Percentiles rank a stretch among this genome's conserved stretches.
Evolutionary conservation across 139 green algal genomes (phyloP).

Genomic region (Chlorella ohadii): DNA sequence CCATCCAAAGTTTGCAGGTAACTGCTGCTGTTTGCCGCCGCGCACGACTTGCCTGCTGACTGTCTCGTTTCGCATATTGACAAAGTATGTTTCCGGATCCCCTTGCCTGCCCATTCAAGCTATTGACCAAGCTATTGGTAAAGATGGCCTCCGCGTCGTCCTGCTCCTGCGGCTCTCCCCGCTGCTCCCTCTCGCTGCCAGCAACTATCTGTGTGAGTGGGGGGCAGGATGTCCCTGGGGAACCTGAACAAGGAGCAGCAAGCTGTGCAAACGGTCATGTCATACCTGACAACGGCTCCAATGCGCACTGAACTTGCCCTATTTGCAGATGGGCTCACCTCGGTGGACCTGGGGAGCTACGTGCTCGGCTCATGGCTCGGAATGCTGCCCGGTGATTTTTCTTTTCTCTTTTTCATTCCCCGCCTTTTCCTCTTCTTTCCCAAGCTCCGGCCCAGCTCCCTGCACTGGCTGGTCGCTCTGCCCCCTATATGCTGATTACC

Average conservation of each 20-base stretch:
- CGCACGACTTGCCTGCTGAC: neutral
- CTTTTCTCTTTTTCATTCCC: too few relatives aligned
- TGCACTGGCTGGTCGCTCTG: too few relatives aligned
- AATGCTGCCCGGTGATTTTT: constrained; percentile 91
- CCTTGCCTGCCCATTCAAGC: constrained; percentile 71
- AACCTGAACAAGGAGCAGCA: too few relatives aligned
- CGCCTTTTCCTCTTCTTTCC: too few relatives aligned
- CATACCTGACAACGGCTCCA: too few relatives aligned
- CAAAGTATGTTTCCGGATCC: constrained; percentile 43
- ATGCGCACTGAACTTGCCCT: neutral
- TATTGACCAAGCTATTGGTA: constrained; percentile 91
- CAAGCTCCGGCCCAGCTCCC: too few relatives aligned
- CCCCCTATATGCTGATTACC: too few relatives aligned
- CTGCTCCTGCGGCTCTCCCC: constrained; percentile 91
- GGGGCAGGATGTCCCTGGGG: too few relatives aligned
- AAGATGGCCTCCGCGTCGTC: constrained; percentile 92
- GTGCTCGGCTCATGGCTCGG: constrained; percentile 85
- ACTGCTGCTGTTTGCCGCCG: too few relatives aligned
- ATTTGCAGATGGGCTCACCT: constrained; percentile 79
- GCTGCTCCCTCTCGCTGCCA: constrained; percentile 90
- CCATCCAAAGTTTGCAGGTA: neutral
- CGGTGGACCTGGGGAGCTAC: constrained; percentile 85
- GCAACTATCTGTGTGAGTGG: constrained; percentile 80
- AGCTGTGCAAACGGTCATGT: too few relatives aligned
- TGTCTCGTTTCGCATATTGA: neutral